These are phyloP conservation scores for Tricladium varicosporioides DNA, from an alignment of 2,329 filamentous ascomycete species.

Conservation along the genomic window DNA sequence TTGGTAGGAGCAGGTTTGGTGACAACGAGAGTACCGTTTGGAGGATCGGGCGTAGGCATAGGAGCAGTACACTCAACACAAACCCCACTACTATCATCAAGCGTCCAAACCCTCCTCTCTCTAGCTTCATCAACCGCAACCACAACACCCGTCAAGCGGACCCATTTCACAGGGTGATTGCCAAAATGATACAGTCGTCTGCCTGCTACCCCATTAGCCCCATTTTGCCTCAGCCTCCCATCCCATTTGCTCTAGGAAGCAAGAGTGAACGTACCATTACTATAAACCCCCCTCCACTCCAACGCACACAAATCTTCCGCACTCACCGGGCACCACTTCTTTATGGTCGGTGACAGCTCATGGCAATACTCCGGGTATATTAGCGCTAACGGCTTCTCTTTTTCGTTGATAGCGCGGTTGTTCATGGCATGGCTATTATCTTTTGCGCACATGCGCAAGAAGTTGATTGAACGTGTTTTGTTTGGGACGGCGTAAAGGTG, in stretches of 20 bases:
- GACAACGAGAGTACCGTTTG: neutral
- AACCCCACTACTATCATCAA: conserved; percentile 65
- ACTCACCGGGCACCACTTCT: conserved; percentile 57
- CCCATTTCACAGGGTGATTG: conserved; percentile 76
- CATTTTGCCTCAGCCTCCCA: too few species aligned
- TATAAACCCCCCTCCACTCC: conserved; percentile 44
- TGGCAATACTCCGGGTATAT: conserved; percentile 65
- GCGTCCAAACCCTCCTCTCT: conserved; percentile 48
- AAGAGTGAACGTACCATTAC: conserved; percentile 45
- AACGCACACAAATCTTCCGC: conserved; percentile 50
- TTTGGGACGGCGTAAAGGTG: neutral
- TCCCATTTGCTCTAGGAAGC: too few species aligned
- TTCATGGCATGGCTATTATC: conserved; percentile 49
- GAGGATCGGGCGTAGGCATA: neutral
- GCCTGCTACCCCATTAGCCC: conserved; percentile 34
- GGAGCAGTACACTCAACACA: conserved; percentile 48
- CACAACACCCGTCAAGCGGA: conserved; percentile 68
- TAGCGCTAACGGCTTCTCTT: conserved; percentile 17
- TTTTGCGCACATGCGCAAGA: neutral
- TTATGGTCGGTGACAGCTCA: conserved; percentile 58
- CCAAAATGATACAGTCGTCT: conserved; percentile 63
- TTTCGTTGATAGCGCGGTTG: conserved; percentile 15
- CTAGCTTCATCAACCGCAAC: conserved; percentile 57
- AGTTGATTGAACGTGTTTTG: conserved; percentile 2
- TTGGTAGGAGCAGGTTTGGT: neutral